A percentile compares a stretch with the other conserved stretches of the same genome.
These are phyloP conservation scores for Pueraria montana DNA, from an alignment of 306 rosid species.

Conservation along the genomic window DNA sequence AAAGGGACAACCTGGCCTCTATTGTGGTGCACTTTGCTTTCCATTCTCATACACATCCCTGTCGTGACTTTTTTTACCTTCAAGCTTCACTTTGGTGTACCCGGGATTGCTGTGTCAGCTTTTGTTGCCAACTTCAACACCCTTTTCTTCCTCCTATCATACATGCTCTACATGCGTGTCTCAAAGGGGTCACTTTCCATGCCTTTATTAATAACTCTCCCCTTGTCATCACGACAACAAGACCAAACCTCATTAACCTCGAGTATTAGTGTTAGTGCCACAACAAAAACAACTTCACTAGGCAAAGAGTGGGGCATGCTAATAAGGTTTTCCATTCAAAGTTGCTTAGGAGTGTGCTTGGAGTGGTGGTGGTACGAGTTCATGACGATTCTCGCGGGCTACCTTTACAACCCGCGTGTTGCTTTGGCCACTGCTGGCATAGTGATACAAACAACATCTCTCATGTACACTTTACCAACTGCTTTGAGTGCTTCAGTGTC, in stretches of 20 bases:
- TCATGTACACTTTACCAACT: conserved; percentile 68
- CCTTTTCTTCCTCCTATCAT: conserved; percentile 68
- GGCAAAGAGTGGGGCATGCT: conserved; percentile 71
- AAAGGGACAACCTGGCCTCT: conserved; percentile 83
- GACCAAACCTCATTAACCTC: background rate
- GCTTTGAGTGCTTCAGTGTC: conserved; percentile 70
- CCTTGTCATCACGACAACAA: conserved; percentile 36
- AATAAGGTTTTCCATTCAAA: conserved; percentile 64
- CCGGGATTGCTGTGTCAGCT: conserved; percentile 77
- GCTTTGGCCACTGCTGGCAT: conserved; percentile 68
- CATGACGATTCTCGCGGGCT: conserved; percentile 73
- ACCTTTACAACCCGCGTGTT: conserved; percentile 63
- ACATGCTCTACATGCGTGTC: conserved; percentile 52
- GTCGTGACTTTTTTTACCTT: conserved; percentile 68
- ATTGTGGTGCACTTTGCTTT: conserved; percentile 70
- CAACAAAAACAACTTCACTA: background rate
- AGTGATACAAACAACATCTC: conserved; percentile 73
- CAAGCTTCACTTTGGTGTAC: conserved; percentile 71
- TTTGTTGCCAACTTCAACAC: conserved; percentile 71
- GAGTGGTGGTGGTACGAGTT: conserved; percentile 98
- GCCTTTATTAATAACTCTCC: conserved; percentile 41
- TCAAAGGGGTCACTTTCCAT: conserved; percentile 31
- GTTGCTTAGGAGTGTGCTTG: conserved; percentile 83
- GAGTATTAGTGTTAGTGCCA: background rate
- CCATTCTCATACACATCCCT: conserved; percentile 71